Conservation (phyloP, 345 rosid genomes). For the Cardamine occulta region DNA sequence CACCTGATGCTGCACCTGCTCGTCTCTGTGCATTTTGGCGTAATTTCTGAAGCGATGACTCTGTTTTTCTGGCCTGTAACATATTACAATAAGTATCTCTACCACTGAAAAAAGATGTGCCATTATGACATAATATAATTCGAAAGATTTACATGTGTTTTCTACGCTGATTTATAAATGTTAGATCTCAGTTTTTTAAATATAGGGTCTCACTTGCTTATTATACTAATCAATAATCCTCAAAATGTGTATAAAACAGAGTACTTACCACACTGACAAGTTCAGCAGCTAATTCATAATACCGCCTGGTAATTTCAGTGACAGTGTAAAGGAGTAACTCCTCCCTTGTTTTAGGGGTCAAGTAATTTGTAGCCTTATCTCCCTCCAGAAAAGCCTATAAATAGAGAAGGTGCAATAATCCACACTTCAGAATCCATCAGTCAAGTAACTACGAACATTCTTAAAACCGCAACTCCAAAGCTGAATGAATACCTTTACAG, state of each 20-base stretch:
- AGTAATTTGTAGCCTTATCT: constrained; percentile 65
- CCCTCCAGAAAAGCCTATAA: constrained; percentile 73
- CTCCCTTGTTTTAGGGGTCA: constrained; percentile 64
- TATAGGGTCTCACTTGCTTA: background rate
- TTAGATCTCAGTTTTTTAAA: background rate
- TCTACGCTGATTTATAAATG: background rate
- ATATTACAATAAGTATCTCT: constrained; percentile 19
- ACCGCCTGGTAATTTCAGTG: constrained; percentile 72
- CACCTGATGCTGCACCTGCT: constrained; percentile 87
- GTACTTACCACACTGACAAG: constrained; percentile 80
- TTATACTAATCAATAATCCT: constrained; percentile 1
- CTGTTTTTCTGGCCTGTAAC: constrained; percentile 81
- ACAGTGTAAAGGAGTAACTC: constrained; percentile 59
- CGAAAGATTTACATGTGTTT: background rate
- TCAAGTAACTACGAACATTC: constrained; percentile 19
- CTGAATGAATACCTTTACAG: constrained; percentile 64
- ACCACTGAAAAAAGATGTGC: background rate
- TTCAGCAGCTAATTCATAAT: constrained; percentile 79
- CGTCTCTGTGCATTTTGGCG: constrained; percentile 91
- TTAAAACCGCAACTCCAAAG: constrained; percentile 16
- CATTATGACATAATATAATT: background rate
- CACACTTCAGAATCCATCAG: constrained; percentile 26
- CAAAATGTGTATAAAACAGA: constrained; percentile 12
- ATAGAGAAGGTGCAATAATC: constrained; percentile 1
- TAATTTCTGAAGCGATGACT: constrained; percentile 86